A percentile compares a stretch with the other conserved stretches of the same genome.
These are phyloP conservation scores for Carex kokanica DNA, from an alignment of 176 grass and related monocot species.

Conservation along the genomic window DNA sequence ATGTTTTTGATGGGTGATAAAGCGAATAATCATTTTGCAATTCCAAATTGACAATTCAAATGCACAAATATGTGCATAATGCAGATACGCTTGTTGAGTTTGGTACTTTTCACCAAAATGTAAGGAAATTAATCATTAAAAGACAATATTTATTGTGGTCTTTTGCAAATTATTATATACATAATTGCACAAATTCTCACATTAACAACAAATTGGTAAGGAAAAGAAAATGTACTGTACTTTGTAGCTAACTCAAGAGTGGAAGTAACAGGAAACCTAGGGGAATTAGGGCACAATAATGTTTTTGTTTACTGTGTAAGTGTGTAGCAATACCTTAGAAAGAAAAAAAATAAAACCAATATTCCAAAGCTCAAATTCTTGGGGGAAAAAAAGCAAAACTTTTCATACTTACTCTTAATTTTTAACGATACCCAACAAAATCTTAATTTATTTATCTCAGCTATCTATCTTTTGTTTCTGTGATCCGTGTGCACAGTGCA, in stretches of 20 bases:
- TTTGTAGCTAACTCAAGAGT: too few relatives aligned
- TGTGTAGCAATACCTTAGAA: neutral
- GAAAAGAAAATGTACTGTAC: neutral
- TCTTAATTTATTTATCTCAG: too few relatives aligned
- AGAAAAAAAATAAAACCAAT: too few relatives aligned
- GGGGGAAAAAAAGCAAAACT: too few relatives aligned
- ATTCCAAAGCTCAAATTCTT: too few relatives aligned
- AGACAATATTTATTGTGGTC: neutral
- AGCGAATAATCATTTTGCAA: neutral
- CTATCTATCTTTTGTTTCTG: too few relatives aligned
- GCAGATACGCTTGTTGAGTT: neutral
- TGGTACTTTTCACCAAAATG: neutral
- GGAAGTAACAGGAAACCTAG: neutral
- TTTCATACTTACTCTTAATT: too few relatives aligned
- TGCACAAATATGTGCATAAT: neutral
- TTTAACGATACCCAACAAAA: too few relatives aligned
- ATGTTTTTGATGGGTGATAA: neutral
- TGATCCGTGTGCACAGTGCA: too few relatives aligned
- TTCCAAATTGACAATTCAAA: neutral
- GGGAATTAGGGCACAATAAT: too few relatives aligned
- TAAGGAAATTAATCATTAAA: neutral
- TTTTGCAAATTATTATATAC: neutral
- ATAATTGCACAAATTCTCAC: neutral
- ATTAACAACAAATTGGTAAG: neutral
- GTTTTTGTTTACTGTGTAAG: neutral